Evolutionary conservation across 441 rosid species (phyloP).

Genomic region (Populus trichocarpa): DNA sequence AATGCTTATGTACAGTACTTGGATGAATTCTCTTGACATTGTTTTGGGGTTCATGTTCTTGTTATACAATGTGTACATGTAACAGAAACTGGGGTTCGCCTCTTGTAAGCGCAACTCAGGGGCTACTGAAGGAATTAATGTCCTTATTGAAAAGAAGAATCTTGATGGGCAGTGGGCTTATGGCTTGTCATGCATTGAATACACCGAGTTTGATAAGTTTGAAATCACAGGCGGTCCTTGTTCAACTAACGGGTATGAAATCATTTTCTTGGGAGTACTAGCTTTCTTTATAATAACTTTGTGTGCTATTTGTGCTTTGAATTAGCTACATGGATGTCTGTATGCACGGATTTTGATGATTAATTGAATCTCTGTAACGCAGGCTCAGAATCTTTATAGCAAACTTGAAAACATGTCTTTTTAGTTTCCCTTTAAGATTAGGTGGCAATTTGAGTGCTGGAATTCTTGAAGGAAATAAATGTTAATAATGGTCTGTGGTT

Average conservation of each 20-base stretch:
- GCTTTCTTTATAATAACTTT: neutral
- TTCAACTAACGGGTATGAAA: constrained; percentile 47
- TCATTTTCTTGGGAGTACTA: neutral
- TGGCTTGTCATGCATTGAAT: constrained; percentile 93
- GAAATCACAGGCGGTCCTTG: constrained; percentile 43
- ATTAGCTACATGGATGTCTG: neutral
- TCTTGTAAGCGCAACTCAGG: constrained; percentile 80
- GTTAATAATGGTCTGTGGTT: neutral
- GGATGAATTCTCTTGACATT: neutral
- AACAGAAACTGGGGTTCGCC: constrained; percentile 91
- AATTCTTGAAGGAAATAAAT: neutral
- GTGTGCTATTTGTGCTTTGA: neutral
- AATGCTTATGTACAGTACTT: neutral
- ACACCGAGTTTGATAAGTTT: constrained; percentile 83
- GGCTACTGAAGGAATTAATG: constrained; percentile 89
- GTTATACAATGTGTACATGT: constrained; percentile 18
- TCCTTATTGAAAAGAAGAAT: constrained; percentile 77
- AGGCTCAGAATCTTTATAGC: neutral
- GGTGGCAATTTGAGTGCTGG: neutral
- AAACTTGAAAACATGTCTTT: neutral
- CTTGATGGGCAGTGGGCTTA: constrained; percentile 85
- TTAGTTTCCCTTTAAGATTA: neutral
- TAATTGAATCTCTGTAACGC: neutral
- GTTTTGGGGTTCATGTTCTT: neutral
- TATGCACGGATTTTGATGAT: neutral